Percentiles rank a stretch among this genome's conserved stretches.
Evolutionary conservation across 805 yeast genomes (phyloP).

Genomic region (Metschnikowia corniflorae): DNA sequence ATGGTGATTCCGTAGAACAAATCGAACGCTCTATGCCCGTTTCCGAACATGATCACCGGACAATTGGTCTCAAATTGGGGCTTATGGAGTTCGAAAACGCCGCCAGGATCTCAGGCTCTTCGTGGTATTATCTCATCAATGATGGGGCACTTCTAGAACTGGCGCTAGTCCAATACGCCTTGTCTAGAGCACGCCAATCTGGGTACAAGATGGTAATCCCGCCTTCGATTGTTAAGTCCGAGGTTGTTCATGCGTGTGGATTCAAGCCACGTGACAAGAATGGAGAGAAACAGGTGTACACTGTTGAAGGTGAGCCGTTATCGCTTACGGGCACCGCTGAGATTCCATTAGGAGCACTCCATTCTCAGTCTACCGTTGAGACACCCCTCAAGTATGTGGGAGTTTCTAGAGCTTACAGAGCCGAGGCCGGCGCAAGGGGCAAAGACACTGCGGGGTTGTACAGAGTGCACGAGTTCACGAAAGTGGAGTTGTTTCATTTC

Average conservation of each 20-base stretch:
- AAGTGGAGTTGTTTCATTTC: slow-evolving; percentile 82
- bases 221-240: slow-evolving; percentile 80
- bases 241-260: slow-evolving; percentile 84
- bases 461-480: slow-evolving; percentile 93
- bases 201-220: slow-evolving; percentile 77
- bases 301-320: slow-evolving; percentile 48
- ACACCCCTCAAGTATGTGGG: slow-evolving; percentile 67
- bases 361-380: slow-evolving; percentile 47
- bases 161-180: slow-evolving; percentile 79
- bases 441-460: slow-evolving; percentile 88
- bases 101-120: slow-evolving; percentile 71
- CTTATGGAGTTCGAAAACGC: slow-evolving; percentile 72
- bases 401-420: slow-evolving; percentile 80
- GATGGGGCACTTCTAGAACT: slow-evolving; percentile 89
- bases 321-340: slow-evolving; percentile 94
- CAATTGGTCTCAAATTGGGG: slow-evolving; percentile 63
- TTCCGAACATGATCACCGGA: slow-evolving; percentile 54
- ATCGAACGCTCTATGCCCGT: slow-evolving; percentile 16
- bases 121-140: slow-evolving; percentile 81
- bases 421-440: slow-evolving; percentile 97
- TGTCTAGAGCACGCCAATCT: slow-evolving; percentile 56
- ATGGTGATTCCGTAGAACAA: slow-evolving; percentile 37
- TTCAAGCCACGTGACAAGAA: slow-evolving; percentile 89
- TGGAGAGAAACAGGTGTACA: slow-evolving; percentile 81
- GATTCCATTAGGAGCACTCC: slow-evolving; percentile 83